These are phyloP conservation scores for Blastobotrys robertii DNA, from an alignment of 805 yeast species.

Conservation along the genomic window DNA sequence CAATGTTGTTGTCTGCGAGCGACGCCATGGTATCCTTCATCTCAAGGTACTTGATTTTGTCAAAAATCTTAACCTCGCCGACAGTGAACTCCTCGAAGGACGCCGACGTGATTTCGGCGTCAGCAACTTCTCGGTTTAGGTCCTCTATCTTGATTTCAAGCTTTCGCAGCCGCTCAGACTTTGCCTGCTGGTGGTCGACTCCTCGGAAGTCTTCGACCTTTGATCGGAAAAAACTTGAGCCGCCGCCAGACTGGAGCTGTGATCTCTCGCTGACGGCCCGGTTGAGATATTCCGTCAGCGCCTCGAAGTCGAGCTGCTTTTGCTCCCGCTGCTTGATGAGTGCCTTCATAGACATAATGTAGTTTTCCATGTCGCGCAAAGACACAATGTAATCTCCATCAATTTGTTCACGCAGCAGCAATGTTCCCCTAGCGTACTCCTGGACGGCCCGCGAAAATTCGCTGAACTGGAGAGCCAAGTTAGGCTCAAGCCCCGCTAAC, in stretches of 20 bases:
- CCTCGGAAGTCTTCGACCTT: constrained; percentile 57
- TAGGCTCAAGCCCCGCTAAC: constrained; percentile 49
- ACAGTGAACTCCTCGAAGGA: constrained; percentile 47
- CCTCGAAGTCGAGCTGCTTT: constrained; percentile 85
- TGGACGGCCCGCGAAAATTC: constrained; percentile 40
- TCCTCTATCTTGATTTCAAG: constrained; percentile 41
- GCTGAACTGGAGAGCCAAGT: constrained; percentile 29
- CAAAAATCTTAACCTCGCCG: constrained; percentile 58
- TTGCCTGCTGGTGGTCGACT: constrained; percentile 46
- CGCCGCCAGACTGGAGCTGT: constrained; percentile 40
- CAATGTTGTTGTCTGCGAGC: constrained; percentile 69
- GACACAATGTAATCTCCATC: constrained; percentile 79
- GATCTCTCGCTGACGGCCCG: constrained; percentile 63
- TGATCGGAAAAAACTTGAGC: constrained; percentile 42
- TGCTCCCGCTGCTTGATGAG: constrained; percentile 80
- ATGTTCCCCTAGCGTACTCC: constrained; percentile 34
- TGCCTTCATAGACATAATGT: constrained; percentile 51
- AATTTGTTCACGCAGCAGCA: constrained; percentile 39
- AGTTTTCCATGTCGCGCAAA: constrained; percentile 80
- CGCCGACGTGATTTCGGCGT: constrained; percentile 41
- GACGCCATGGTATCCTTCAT: constrained; percentile 58
- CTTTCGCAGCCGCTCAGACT: constrained; percentile 43
- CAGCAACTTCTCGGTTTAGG: constrained; percentile 40
- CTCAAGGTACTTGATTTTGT: constrained; percentile 68
- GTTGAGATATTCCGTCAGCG: constrained; percentile 63